Conservation (phyloP, 176 grass and related monocot genomes). For the Ensete glaucum region DNA sequence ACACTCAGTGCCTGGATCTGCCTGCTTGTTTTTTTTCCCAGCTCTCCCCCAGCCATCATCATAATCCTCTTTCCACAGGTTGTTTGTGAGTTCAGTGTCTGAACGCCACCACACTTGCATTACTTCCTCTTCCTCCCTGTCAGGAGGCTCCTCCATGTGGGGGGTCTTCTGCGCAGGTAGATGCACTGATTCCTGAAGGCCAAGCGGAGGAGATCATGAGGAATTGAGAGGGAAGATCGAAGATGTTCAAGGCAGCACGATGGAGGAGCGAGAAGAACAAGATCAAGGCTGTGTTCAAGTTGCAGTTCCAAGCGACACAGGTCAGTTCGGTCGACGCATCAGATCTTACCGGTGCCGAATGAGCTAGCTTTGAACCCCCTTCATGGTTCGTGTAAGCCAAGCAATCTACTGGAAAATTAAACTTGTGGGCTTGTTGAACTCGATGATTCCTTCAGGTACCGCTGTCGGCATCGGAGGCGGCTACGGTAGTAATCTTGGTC, state of each 20-base stretch:
- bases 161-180: not conserved
- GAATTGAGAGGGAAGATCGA: constrained; percentile 15
- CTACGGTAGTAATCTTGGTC: constrained; percentile 69
- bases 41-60: constrained; percentile 7
- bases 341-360: not conserved
- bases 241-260: constrained; percentile 79
- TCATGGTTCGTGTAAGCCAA: not conserved
- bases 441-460: constrained; percentile 39
- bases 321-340: constrained; percentile 10
- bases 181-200: not conserved
- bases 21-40: not conserved
- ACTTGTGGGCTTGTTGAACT: not conserved
- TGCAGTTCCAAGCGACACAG: constrained; percentile 80
- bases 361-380: not conserved
- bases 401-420: not conserved
- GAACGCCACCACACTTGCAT: not conserved
- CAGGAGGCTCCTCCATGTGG: not conserved
- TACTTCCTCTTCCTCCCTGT: constrained; percentile 21
- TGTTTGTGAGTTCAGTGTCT: not conserved
- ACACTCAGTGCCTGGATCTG: constrained; percentile 28
- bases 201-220: constrained; percentile 2
- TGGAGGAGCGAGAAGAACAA: constrained; percentile 75
- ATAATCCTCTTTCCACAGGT: constrained; percentile 9
- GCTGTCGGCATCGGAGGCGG: constrained; percentile 44
- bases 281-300: constrained; percentile 82